phyloP scores from a whole-genome alignment of 768 basidiomycete species.

The Tylopilus sp. region DNA sequence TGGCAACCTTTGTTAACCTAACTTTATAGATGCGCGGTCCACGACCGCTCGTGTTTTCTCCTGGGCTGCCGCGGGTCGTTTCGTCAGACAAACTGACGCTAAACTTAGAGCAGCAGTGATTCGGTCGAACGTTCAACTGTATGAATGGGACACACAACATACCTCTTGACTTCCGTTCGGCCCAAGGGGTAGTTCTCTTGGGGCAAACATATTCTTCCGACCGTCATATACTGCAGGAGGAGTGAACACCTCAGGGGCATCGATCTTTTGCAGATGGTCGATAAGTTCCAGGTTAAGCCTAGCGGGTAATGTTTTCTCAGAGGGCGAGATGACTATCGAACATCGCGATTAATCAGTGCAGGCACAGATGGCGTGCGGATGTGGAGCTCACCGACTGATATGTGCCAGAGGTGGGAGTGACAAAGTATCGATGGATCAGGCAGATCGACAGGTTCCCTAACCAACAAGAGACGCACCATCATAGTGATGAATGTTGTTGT shows the following conservation, averaged over 20 bases:
- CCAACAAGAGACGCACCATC: constrained; percentile 55
- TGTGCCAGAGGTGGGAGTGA: background rate
- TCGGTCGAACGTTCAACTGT: background rate
- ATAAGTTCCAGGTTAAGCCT: constrained; percentile 71
- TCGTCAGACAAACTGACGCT: constrained; percentile 50
- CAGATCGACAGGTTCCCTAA: constrained; percentile 2
- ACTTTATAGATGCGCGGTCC: constrained; percentile 69
- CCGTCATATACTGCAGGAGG: constrained; percentile 77
- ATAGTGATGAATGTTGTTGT: constrained; percentile 68
- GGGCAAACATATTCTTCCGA: constrained; percentile 70
- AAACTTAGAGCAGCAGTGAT: constrained; percentile 43
- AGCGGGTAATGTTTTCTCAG: constrained; percentile 66
- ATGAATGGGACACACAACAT: constrained; percentile 11
- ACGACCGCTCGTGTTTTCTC: constrained; percentile 31
- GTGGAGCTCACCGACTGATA: constrained; percentile 20
- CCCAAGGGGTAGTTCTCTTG: constrained; percentile 59
- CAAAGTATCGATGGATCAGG: constrained; percentile 20
- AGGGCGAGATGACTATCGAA: constrained; percentile 55
- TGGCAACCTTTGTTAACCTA: constrained; percentile 52
- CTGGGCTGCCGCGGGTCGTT: constrained; percentile 30
- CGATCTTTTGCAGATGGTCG: constrained; percentile 51
- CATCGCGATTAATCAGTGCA: constrained; percentile 13
- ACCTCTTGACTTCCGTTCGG: constrained; percentile 51
- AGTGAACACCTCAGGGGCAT: constrained; percentile 64
- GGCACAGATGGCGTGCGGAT: background rate